A percentile compares a stretch with the other conserved stretches of the same genome.
Evolutionary conservation across 2,329 filamentous ascomycete species (phyloP).

Genomic region (Fusarium subtropicale): DNA sequence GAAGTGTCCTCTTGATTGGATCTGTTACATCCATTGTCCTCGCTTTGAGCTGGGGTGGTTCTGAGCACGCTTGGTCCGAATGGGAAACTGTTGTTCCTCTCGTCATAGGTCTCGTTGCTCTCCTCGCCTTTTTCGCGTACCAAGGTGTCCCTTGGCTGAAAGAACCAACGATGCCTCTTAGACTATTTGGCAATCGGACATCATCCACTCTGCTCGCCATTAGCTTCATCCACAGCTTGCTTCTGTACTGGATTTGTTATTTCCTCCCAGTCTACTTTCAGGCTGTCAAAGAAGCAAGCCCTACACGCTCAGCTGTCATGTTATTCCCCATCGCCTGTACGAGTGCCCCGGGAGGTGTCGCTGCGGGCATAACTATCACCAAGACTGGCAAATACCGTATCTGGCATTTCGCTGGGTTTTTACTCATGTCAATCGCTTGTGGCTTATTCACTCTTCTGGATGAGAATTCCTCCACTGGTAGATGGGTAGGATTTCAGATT

Average conservation of each 20-base stretch:
- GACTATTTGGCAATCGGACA: slow-evolving; percentile 60
- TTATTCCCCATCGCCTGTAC: slow-evolving; percentile 46
- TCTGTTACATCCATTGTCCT: slow-evolving; percentile 58
- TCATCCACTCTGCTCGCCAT: slow-evolving; percentile 32
- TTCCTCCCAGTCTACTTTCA: slow-evolving; percentile 64
- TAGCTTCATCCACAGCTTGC: slow-evolving; percentile 39
- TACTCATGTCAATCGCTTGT: slow-evolving; percentile 52
- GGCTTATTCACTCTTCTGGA: slow-evolving; percentile 59
- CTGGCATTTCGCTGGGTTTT: slow-evolving; percentile 52
- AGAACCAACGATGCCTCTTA: slow-evolving; percentile 56
- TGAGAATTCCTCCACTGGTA: slow-evolving; percentile 50
- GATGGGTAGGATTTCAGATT: slow-evolving; percentile 58
- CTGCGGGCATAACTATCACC: slow-evolving; percentile 44
- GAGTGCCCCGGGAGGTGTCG: slow-evolving; percentile 46
- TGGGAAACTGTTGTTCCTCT: slow-evolving; percentile 61
- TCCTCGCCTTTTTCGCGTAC: slow-evolving; percentile 53
- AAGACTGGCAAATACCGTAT: slow-evolving; percentile 50
- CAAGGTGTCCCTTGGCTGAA: slow-evolving; percentile 44
- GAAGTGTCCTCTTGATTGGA: slow-evolving; percentile 55
- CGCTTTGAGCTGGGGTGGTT: slow-evolving; percentile 65
- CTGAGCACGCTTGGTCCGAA: slow-evolving; percentile 61
- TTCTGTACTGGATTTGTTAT: slow-evolving; percentile 53
- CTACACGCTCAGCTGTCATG: slow-evolving; percentile 50
- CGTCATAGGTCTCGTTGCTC: slow-evolving; percentile 55
- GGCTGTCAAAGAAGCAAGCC: slow-evolving; percentile 51